Evolutionary conservation across 23 red algal genomes (phyloP).

Genomic region (Chondrus crispus): DNA sequence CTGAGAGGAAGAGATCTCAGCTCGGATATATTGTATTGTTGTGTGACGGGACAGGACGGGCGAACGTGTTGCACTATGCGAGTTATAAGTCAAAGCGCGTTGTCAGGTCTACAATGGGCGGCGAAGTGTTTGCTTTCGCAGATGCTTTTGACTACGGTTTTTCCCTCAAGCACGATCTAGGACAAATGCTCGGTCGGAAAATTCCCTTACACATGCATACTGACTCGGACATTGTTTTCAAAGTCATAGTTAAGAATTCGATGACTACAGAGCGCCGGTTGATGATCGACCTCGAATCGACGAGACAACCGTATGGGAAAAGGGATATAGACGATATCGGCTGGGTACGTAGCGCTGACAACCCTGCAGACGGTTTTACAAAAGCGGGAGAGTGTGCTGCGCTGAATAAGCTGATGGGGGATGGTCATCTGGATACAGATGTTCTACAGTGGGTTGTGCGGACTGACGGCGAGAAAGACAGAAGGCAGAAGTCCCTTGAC

Average conservation of each 20-base stretch:
- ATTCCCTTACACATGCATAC: not conserved
- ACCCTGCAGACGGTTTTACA: not conserved
- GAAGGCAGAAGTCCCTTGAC: not conserved
- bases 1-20: not conserved
- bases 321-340: not conserved
- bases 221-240: not conserved
- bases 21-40: not conserved
- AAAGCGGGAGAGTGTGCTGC: not conserved
- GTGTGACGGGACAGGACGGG: not conserved
- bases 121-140: not conserved
- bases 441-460: not conserved
- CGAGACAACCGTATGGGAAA: not conserved
- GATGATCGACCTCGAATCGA: not conserved
- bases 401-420: not conserved
- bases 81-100: not conserved
- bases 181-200: not conserved
- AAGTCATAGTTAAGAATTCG: not conserved
- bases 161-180: not conserved
- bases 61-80: not conserved
- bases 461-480: not conserved
- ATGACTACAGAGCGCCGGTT: not conserved
- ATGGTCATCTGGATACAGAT: not conserved
- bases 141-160: conserved; percentile 8
- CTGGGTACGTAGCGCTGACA: not conserved
- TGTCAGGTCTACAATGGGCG: not conserved